These are phyloP conservation scores for Pseudoturritis turrita DNA, from an alignment of 345 rosid species.

Conservation along the genomic window DNA sequence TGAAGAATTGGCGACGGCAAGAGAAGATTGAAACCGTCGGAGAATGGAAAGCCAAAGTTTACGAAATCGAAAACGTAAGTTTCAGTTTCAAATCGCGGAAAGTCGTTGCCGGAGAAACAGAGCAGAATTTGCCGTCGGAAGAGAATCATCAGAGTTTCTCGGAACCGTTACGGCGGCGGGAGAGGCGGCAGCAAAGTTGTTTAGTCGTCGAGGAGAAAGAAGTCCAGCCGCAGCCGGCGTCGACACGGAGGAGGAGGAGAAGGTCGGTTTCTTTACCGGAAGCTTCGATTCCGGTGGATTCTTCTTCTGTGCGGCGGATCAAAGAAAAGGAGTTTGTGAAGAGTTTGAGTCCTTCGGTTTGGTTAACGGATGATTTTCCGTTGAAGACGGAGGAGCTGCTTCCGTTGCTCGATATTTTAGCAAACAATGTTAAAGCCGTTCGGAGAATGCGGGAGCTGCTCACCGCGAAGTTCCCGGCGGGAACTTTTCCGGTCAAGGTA, in stretches of 20 bases:
- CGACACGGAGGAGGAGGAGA: conserved; percentile 38
- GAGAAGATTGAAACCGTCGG: conserved; percentile 72
- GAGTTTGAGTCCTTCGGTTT: conserved; percentile 79
- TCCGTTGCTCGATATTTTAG: conserved; percentile 91
- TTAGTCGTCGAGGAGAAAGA: conserved; percentile 63
- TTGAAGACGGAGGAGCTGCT: conserved; percentile 85
- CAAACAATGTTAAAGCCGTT: conserved; percentile 88
- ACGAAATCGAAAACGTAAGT: conserved; percentile 70
- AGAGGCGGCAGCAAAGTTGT: conserved; percentile 72
- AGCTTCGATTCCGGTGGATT: conserved; percentile 3
- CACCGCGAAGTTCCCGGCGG: conserved; percentile 80
- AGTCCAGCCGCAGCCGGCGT: conserved; percentile 1
- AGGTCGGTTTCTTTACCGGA: conserved; percentile 44
- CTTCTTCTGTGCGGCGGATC: conserved; percentile 41
- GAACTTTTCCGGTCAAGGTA: conserved; percentile 97
- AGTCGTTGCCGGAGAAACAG: conserved; percentile 48
- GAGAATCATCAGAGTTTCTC: conserved; percentile 22
- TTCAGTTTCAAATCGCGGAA: conserved; percentile 72
- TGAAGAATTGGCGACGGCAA: conserved; percentile 81
- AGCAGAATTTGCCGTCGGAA: conserved; percentile 48
- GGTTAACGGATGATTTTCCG: conserved; percentile 85
- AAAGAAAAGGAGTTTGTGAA: conserved; percentile 78
- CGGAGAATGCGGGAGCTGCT: conserved; percentile 87
- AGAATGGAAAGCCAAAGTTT: conserved; percentile 78
- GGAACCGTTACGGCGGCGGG: conserved; percentile 50